Evolutionary conservation across 169 alveolate genomes (phyloP).

Genomic region (Gregarina niphandrodes): DNA sequence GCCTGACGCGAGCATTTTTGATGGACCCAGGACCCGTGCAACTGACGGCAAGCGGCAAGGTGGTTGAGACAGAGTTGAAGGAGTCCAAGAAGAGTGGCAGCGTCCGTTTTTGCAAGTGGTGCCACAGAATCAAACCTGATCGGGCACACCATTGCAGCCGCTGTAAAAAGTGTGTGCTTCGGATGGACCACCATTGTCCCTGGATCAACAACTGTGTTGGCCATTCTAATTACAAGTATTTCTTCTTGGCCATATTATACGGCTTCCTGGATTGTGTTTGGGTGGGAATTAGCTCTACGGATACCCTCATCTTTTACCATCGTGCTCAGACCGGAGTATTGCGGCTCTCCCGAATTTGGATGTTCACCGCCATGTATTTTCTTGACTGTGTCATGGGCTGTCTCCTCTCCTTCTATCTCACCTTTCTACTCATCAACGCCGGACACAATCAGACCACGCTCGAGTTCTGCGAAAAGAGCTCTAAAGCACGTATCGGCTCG

Average conservation of each 20-base stretch:
- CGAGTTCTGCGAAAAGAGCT: not conserved
- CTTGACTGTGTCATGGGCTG: not conserved
- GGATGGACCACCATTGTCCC: conserved; percentile 61
- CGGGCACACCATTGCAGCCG: conserved; percentile 48
- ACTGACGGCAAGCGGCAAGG: no score
- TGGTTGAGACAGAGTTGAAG: no score
- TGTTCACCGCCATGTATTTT: not conserved
- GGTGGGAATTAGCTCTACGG: no score
- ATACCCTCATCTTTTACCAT: not conserved
- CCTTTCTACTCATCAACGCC: not conserved
- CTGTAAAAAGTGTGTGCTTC: conserved; percentile 43
- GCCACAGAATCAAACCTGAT: conserved; percentile 64
- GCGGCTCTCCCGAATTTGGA: not conserved
- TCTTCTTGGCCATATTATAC: conserved; percentile 41
- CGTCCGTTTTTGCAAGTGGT: conserved; percentile 35
- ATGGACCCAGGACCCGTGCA: no score
- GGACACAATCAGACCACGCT: not conserved
- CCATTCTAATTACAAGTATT: no score
- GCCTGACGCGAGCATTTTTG: no score
- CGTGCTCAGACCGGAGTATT: not conserved
- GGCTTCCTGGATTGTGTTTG: conserved; percentile 25
- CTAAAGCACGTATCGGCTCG: not conserved
- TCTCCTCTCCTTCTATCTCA: not conserved
- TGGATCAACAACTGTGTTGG: conserved; percentile 56
- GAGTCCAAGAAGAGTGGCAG: not conserved